phyloP scores from a whole-genome alignment of 176 grass and related monocot species.

The Typha latifolia region DNA sequence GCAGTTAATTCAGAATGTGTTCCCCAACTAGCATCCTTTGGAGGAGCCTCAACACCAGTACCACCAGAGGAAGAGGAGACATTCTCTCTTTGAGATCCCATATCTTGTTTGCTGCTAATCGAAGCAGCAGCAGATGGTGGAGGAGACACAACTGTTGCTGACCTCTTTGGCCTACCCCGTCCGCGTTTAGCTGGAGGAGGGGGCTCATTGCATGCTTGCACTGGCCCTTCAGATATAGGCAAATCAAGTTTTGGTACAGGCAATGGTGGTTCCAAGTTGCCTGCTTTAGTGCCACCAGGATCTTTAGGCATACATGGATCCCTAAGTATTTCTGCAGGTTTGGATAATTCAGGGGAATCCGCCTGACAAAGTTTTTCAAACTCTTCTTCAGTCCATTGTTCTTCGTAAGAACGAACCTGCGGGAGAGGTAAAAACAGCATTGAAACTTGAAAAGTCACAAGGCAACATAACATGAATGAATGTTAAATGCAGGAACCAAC shows the following conservation, averaged over 20 bases:
- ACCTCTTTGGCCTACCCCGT: slow-evolving; percentile 83
- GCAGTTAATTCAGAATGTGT: slow-evolving; percentile 14
- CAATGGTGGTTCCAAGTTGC: slow-evolving; percentile 36
- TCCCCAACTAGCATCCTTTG: slow-evolving; percentile 17
- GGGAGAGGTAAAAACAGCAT: slow-evolving; percentile 4
- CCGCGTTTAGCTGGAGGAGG: slow-evolving; percentile 60
- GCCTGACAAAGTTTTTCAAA: slow-evolving; percentile 98
- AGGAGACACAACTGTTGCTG: slow-evolving; percentile 18
- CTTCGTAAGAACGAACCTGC: slow-evolving; percentile 95
- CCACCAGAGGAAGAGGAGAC: neutral
- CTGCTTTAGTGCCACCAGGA: slow-evolving; percentile 33
- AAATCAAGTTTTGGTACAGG: slow-evolving; percentile 16
- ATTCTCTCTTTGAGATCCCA: slow-evolving; percentile 13
- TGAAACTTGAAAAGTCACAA: no score
- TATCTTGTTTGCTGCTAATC: slow-evolving; percentile 30
- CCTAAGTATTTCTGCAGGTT: slow-evolving; percentile 18
- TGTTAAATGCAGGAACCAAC: slow-evolving; percentile 31
- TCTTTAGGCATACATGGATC: slow-evolving; percentile 33
- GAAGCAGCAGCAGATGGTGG: slow-evolving; percentile 23
- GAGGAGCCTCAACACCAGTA: slow-evolving; percentile 10
- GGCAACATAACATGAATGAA: neutral
- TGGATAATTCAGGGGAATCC: slow-evolving; percentile 53
- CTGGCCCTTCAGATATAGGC: slow-evolving; percentile 22
- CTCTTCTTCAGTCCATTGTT: slow-evolving; percentile 99
- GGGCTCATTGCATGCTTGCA: slow-evolving; percentile 20